Evolutionary conservation across 23 red algal genomes (phyloP), one percentile per base, ranked within the genome.

Genomic region (Gracilaria vermiculophylla): DNA sequence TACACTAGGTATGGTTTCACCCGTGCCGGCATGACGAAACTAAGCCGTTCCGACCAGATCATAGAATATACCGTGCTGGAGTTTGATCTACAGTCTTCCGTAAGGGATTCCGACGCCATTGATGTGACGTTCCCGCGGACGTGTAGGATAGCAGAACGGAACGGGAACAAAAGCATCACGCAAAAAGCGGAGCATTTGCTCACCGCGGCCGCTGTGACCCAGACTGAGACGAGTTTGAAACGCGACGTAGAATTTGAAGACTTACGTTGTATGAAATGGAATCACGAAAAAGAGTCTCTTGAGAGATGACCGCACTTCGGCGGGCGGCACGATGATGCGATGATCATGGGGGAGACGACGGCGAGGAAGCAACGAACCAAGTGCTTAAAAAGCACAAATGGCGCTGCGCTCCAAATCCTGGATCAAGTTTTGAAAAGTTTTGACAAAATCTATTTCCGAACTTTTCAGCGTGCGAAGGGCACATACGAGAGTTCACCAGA

Each of bases 1-100:
- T 83, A 24, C 37, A 62, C 60, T 24, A 62, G 56, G 79, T 83
- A 83, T 83, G 79, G 79, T 83, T 64, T 67, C 60, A 83, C 79
- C 45, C 79, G 79, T 48, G 79, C 79, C 60, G 79, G 79, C 54
- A 83, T 65, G 24, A 42, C 79, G 79, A 83, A 60, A 83, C 79
- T 65, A 64, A 83, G 79, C 79, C 79, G 79, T 42, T 83, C 56
- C 79, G 54, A 69, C 79, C 79, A 66, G 45, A 60, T 83, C 79
- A 83, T 49, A 83, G 79, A 83, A 83, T 83, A 83, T 83, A 83
- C 79, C 49, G 56, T 60, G 54, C 28, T 79, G 57, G 36, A 51
- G 54, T 35, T 83, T 60, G 35, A 42, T 83, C 56, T 83, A 48
- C 79, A 52, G 79, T 83, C 79, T 83, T 60, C 54, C 79, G 79